These are phyloP conservation scores for Boletus pseudo-olivaceus DNA, from an alignment of 768 basidiomycete genomes.

Conservation along the genomic window DNA sequence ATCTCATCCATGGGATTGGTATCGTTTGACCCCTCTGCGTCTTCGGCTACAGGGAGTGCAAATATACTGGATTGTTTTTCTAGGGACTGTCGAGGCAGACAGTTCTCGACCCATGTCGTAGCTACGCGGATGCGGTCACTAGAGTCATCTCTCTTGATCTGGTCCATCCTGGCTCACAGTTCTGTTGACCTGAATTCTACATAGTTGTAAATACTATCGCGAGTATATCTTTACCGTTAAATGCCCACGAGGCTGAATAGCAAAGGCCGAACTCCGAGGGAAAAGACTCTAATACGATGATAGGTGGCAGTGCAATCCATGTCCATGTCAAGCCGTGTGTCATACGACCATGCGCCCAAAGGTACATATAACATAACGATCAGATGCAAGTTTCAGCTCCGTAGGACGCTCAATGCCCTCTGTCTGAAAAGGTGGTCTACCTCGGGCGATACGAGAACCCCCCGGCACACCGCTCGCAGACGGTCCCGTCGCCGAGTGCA, in stretches of 20 bases:
- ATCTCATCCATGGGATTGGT: constrained; percentile 24
- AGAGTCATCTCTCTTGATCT: constrained; percentile 6
- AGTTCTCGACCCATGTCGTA: too few relatives aligned
- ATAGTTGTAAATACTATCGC: not conserved
- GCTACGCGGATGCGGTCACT: constrained; percentile 9
- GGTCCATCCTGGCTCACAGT: not conserved
- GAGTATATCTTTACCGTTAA: too few relatives aligned
- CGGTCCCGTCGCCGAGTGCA: constrained; percentile 1
- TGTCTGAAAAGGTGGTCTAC: not conserved
- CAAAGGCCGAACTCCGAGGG: not conserved
- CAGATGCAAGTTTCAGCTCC: constrained; percentile 13
- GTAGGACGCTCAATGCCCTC: not conserved
- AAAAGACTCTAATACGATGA: not conserved
- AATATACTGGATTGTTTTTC: constrained; percentile 11
- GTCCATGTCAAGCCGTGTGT: constrained; percentile 12
- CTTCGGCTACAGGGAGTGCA: constrained; percentile 12
- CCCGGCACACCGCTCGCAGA: not conserved
- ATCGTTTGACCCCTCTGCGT: constrained; percentile 19
- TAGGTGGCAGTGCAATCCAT: constrained; percentile 16
- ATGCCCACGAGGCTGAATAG: not conserved
- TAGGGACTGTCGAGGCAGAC: constrained; percentile 9
- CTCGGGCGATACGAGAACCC: not conserved
- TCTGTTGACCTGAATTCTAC: not conserved
- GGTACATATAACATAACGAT: constrained; percentile 2
- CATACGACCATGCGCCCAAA: not conserved